Conservation (phyloP, 345 rosid genomes). For the Clausena lansium region DNA sequence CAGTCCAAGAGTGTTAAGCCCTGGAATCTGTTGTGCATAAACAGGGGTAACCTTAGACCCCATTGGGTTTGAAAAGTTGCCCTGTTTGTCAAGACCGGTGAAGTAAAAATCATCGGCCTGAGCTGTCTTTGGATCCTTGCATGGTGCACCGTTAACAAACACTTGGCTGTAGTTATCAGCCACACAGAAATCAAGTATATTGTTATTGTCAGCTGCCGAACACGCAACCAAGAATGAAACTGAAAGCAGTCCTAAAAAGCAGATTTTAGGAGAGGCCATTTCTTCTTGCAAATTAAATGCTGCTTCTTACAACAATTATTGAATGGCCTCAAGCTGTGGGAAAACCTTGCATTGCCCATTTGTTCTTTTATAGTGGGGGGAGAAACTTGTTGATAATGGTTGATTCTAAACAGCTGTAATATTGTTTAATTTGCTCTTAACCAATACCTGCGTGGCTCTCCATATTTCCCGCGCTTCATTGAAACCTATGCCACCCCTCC, state of each 20-base stretch:
- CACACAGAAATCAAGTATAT: not conserved
- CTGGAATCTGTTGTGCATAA: not conserved
- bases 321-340: not conserved
- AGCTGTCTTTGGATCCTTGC: slow-evolving; percentile 12
- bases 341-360: not conserved
- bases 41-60: not conserved
- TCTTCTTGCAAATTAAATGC: not conserved
- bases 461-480: too few relatives aligned
- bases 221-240: not conserved
- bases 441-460: too few relatives aligned
- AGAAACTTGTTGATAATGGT: not conserved
- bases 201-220: not conserved
- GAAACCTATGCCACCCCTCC: too few relatives aligned
- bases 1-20: slow-evolving; percentile 18
- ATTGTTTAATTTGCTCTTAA: too few relatives aligned
- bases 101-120: slow-evolving; percentile 9
- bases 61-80: slow-evolving; percentile 10
- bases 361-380: not conserved
- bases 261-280: not conserved
- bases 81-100: not conserved
- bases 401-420: not conserved
- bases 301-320: too few relatives aligned
- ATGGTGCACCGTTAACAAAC: not conserved
- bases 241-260: not conserved
- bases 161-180: not conserved